A percentile compares a stretch with the other conserved stretches of the same genome.
Conservation (phyloP, 495 filamentous ascomycete genomes). For the Xylaria scruposa region DNA sequence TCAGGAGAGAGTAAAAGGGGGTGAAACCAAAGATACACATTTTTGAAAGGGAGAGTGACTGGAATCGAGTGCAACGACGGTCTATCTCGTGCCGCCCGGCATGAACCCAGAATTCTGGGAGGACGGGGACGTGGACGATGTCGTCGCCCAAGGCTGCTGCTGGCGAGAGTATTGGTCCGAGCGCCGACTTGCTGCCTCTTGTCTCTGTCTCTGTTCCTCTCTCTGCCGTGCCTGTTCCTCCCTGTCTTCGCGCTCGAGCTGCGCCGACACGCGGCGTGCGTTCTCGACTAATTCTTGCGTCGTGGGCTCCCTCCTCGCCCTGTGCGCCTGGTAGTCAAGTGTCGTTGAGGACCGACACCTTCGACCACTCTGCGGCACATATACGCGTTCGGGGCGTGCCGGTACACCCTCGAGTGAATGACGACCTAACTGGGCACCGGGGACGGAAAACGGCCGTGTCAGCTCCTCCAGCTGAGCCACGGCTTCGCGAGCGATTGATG, state of each 20-base stretch:
- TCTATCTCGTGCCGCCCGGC: not conserved
- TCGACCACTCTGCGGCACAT: slow-evolving; percentile 8
- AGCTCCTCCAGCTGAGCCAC: slow-evolving; percentile 25
- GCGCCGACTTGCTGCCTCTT: slow-evolving; percentile 1
- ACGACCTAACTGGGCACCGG: not conserved
- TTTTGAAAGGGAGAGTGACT: not conserved
- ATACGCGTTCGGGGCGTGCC: slow-evolving; percentile 8
- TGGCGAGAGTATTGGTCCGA: slow-evolving; percentile 9
- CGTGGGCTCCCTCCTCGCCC: slow-evolving; percentile 4
- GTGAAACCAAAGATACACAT: not conserved
- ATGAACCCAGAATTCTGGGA: not conserved
- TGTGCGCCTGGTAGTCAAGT: slow-evolving; percentile 1
- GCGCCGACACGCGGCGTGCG: slow-evolving; percentile 25
- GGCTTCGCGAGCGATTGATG: slow-evolving; percentile 25
- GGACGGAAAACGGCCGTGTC: slow-evolving; percentile 24
- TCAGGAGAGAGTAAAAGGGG: too few relatives aligned
- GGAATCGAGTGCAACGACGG: too few relatives aligned
- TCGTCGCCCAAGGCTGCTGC: not conserved
- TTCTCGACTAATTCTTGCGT: slow-evolving; percentile 26
- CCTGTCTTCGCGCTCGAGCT: slow-evolving; percentile 25
- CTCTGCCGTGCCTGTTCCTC: slow-evolving; percentile 14
- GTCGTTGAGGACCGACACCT: slow-evolving; percentile 12
- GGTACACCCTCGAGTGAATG: slow-evolving; percentile 2
- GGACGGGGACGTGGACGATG: not conserved
- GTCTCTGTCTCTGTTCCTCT: slow-evolving; percentile 5